Evolutionary conservation across 1,284 basidiomycete species (phyloP), one percentile per base, ranked within the genome.

Genomic region (Gymnopus androsaceus): DNA sequence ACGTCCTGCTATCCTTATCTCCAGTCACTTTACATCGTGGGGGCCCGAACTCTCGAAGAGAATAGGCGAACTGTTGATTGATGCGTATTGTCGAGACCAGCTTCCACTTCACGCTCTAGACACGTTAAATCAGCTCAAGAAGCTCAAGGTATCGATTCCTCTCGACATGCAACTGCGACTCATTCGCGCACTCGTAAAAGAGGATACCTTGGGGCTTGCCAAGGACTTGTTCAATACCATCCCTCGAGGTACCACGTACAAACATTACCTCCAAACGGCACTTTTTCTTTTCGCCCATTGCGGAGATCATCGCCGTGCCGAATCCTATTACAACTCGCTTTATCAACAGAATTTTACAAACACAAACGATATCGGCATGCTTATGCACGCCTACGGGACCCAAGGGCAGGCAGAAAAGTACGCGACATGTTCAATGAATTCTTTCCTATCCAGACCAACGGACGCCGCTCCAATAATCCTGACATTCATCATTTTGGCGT

Each of bases 361-460:
- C 2, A 45, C 63, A 2, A 58, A 65, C 17, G 75, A 79, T 50
- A 72, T 72, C 41, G 72, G 72, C 21, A 72, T 79, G 65, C 64
- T 84, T 27, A 72, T 91, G 66, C 80, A 83, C 55, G 75, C 79
- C 0, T 76, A 83, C 64, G 84, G 85, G 3, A 67, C 75, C 38
- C 63, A 70, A 11, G 80, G 80, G 15, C 69, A 75, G 33, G 66
- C 67, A 2, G 64, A 72, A n/a, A 68, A 28, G 78, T 79, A n/a
- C 68, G 77, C 11, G 64, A 72, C 37, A 66, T 83, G 27, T 90
- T 90, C 68, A 63, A 82, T 59, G 58, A 77, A 23, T 79, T 80
- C 62, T 89, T 83, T 62, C 79, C 82, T 3, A 55, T 58, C 3
- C 64, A 63, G 25, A 55, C 40, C 1, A 51, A 71, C 14, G 68